phyloP scores from a whole-genome alignment of 495 filamentous ascomycete genomes.

The Hyaloscypha finlandica region DNA sequence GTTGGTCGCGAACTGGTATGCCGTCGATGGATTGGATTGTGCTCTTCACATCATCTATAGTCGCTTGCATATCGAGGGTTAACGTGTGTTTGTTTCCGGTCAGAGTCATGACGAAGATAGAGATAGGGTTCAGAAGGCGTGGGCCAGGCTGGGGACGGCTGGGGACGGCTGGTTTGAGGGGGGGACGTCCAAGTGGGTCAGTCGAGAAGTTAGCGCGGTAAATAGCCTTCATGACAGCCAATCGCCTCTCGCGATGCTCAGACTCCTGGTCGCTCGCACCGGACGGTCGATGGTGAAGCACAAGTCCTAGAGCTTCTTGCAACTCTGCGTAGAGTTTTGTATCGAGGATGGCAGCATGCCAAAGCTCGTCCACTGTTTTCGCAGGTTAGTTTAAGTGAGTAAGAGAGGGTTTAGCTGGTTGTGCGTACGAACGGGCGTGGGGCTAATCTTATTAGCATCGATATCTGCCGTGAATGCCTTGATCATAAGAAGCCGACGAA shows the following conservation, averaged over 20 bases:
- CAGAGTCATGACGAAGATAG: too few relatives aligned
- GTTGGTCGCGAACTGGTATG: too few relatives aligned
- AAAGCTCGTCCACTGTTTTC: conserved; percentile 8
- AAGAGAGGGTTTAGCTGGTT: neutral
- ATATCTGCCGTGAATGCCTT: neutral
- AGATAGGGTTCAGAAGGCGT: too few relatives aligned
- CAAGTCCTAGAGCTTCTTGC: neutral
- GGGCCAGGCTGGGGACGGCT: too few relatives aligned
- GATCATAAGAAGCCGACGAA: conserved; percentile 10
- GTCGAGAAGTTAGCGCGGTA: neutral
- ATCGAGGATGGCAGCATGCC: conserved; percentile 18
- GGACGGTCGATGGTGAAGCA: conserved; percentile 13
- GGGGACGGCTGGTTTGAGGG: neutral
- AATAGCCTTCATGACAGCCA: neutral
- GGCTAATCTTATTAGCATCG: conserved; percentile 12
- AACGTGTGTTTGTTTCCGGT: too few relatives aligned
- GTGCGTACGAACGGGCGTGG: neutral
- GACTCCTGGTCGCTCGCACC: conserved; percentile 10
- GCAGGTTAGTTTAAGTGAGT: neutral
- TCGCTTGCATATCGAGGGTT: too few relatives aligned
- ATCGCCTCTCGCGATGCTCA: neutral
- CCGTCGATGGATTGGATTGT: too few relatives aligned
- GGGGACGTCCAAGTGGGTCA: neutral
- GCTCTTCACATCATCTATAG: too few relatives aligned
- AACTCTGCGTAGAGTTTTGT: conserved; percentile 10